phyloP scores from a whole-genome alignment of 257 asterid genomes.

The Solanum pinnatisectum region DNA sequence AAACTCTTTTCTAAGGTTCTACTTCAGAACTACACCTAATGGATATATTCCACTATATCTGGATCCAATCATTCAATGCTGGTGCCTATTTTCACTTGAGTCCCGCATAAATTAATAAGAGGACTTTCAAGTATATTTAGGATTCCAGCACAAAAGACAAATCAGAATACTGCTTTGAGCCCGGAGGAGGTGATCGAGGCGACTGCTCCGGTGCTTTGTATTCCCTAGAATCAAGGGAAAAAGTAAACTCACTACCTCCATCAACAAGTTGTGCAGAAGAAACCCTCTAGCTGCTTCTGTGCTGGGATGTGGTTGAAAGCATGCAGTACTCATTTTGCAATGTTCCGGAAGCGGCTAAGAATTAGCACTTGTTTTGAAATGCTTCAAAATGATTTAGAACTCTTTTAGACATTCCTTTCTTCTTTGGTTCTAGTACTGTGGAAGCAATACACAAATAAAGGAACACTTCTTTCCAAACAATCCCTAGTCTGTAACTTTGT shows the following conservation, averaged over 20 bases:
- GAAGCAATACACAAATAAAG: background rate
- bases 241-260: background rate
- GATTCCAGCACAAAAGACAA: background rate
- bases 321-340: background rate
- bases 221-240: background rate
- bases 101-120: background rate
- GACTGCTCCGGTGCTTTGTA: background rate
- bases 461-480: background rate
- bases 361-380: background rate
- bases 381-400: background rate
- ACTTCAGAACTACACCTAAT: background rate
- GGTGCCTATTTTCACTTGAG: background rate
- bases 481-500: background rate
- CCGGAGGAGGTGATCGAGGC: background rate
- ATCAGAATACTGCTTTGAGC: background rate
- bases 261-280: background rate
- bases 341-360: background rate
- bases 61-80: background rate
- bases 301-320: background rate
- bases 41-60: background rate
- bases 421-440: background rate
- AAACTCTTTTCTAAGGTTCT: background rate
- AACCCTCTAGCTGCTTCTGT: background rate
- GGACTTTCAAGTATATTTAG: background rate
- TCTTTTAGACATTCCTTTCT: background rate